phyloP scores from a whole-genome alignment of 768 basidiomycete genomes.

The Lyophyllum semitale region DNA sequence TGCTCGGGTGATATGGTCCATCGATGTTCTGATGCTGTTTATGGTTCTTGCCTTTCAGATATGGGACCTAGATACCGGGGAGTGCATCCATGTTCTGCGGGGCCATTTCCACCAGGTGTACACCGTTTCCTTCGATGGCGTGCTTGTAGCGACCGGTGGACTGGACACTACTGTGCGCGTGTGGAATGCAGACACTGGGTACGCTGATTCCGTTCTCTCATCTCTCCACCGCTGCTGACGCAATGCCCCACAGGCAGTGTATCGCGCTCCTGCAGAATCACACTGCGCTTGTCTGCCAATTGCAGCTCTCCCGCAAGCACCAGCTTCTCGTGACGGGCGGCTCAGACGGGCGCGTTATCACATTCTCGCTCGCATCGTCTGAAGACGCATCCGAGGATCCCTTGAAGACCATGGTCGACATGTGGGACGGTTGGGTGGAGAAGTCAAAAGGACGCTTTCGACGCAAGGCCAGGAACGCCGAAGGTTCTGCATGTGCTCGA shows the following conservation, averaged over 20 bases:
- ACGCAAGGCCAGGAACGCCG: too few species aligned
- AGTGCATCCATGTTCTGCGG: constrained; percentile 77
- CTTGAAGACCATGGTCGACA: too few species aligned
- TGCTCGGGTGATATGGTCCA: background rate
- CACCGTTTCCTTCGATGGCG: constrained; percentile 87
- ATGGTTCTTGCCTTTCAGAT: constrained; percentile 43
- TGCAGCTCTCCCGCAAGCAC: constrained; percentile 67
- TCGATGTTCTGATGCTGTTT: background rate
- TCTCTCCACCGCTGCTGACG: too few species aligned
- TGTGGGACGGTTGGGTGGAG: too few species aligned
- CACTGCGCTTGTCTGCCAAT: constrained; percentile 88
- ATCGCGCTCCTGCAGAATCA: constrained; percentile 87
- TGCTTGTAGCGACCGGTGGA: constrained; percentile 81
- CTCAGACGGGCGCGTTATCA: constrained; percentile 77
- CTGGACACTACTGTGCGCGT: constrained; percentile 91
- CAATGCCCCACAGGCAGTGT: constrained; percentile 65
- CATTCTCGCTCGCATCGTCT: constrained; percentile 35
- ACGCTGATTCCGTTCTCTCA: constrained; percentile 25
- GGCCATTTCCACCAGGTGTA: constrained; percentile 93
- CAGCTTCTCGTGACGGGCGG: constrained; percentile 75
- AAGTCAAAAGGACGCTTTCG: too few species aligned
- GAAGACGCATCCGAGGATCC: background rate
- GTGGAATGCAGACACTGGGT: constrained; percentile 90
- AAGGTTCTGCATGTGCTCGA: too few species aligned
- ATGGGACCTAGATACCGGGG: constrained; percentile 90